These are phyloP conservation scores for Stenocarpella maydis DNA, from an alignment of 2,329 filamentous ascomycete genomes.

Conservation along the genomic window DNA sequence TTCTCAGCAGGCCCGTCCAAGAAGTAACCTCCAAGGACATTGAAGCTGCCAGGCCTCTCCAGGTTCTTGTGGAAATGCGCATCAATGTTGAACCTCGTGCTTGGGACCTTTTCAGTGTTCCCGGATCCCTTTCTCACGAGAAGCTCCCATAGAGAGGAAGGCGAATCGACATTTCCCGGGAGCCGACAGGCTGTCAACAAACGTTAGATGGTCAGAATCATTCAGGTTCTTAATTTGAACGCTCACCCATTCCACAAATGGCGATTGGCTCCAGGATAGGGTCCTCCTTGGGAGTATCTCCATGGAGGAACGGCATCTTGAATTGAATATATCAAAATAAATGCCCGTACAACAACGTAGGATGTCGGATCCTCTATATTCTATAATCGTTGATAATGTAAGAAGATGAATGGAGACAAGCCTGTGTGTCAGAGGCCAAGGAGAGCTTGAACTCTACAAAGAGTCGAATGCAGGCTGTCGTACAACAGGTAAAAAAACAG, in stretches of 20 bases:
- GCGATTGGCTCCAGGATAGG: neutral
- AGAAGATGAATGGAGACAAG: neutral
- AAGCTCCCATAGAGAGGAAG: conserved; percentile 32
- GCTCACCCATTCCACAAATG: neutral
- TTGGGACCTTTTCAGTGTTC: conserved; percentile 37
- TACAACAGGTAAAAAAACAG: neutral
- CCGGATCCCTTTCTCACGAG: conserved; percentile 12
- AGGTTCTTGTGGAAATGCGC: conserved; percentile 37
- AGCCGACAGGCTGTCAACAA: conserved; percentile 14
- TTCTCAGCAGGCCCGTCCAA: conserved; percentile 40
- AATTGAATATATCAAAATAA: neutral
- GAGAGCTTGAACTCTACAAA: neutral
- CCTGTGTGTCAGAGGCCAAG: too few relatives aligned
- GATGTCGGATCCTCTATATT: neutral
- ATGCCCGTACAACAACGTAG: neutral
- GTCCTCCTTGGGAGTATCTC: neutral
- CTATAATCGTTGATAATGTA: neutral
- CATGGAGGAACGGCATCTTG: neutral
- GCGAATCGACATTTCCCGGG: conserved; percentile 23
- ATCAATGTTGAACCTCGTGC: conserved; percentile 40
- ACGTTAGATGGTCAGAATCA: neutral
- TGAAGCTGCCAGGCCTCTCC: conserved; percentile 38
- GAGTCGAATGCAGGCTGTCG: neutral
- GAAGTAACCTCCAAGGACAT: conserved; percentile 41
- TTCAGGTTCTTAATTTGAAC: too few relatives aligned